phyloP scores from a whole-genome alignment of 805 yeast genomes.

The Metschnikowia rubicola region DNA sequence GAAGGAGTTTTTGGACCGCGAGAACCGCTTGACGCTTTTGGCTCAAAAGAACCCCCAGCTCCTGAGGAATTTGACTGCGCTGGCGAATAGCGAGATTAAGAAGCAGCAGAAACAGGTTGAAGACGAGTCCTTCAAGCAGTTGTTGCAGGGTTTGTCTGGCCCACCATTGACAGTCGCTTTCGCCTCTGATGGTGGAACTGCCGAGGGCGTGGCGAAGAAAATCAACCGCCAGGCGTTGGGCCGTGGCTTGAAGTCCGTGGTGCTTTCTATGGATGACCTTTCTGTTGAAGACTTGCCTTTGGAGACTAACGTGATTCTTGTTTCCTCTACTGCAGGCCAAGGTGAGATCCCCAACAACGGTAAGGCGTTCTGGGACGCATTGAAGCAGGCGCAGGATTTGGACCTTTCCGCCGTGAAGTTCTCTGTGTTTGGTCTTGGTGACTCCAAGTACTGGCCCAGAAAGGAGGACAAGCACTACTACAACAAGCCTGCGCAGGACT shows the following conservation, averaged over 20 bases:
- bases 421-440: slow-evolving; percentile 77
- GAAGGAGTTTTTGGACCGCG: slow-evolving; percentile 79
- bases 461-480: slow-evolving; percentile 91
- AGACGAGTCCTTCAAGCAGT: slow-evolving; percentile 68
- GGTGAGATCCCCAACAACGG: slow-evolving; percentile 87
- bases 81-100: slow-evolving; percentile 57
- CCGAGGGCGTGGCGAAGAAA: slow-evolving; percentile 76
- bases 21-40: slow-evolving; percentile 78
- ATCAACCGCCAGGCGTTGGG: slow-evolving; percentile 74
- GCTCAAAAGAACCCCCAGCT: slow-evolving; percentile 69
- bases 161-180: slow-evolving; percentile 85
- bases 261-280: slow-evolving; percentile 66
- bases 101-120: slow-evolving; percentile 63
- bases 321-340: slow-evolving; percentile 78
- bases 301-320: slow-evolving; percentile 65
- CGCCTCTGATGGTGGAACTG: slow-evolving; percentile 93
- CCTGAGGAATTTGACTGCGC: slow-evolving; percentile 65
- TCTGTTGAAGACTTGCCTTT: slow-evolving; percentile 69
- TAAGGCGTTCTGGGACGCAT: slow-evolving; percentile 68
- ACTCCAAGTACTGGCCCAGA: slow-evolving; percentile 92
- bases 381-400: slow-evolving; percentile 57
- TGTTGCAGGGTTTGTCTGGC: slow-evolving; percentile 84
- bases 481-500: slow-evolving; percentile 84
- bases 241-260: slow-evolving; percentile 69
- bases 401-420: slow-evolving; percentile 58